Conservation (phyloP, 768 basidiomycete genomes). For the Rhizopogon rudus region DNA sequence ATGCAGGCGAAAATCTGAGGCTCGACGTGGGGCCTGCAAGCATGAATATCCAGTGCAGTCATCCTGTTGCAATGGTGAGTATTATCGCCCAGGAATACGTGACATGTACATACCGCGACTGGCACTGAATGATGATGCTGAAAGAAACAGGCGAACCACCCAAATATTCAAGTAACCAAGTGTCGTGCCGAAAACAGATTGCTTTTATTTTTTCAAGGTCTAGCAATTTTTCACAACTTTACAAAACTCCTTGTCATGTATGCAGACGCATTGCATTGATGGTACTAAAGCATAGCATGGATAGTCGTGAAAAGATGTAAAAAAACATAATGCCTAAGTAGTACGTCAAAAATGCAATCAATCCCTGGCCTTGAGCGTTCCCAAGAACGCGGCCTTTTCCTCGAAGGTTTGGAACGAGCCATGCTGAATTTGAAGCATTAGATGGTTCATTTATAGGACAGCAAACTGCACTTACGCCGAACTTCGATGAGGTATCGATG, state of each 20-base stretch:
- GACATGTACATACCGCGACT: constrained; percentile 39
- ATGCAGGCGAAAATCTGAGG: constrained; percentile 42
- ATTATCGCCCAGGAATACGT: constrained; percentile 2
- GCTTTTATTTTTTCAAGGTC: not conserved
- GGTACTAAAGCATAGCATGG: constrained; percentile 35
- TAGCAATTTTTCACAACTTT: not conserved
- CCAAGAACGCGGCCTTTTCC: constrained; percentile 94
- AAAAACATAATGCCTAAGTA: constrained; percentile 33
- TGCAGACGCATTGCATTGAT: constrained; percentile 22
- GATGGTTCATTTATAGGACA: not conserved
- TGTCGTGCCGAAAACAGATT: not conserved
- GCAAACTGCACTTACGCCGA: constrained; percentile 63
- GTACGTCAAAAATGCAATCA: constrained; percentile 42
- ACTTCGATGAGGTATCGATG: constrained; percentile 98
- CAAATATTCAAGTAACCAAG: not conserved
- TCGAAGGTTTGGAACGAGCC: constrained; percentile 95
- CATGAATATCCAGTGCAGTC: constrained; percentile 71
- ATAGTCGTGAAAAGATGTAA: constrained; percentile 28
- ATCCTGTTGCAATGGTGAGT: constrained; percentile 41
- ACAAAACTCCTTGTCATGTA: not conserved
- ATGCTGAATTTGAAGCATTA: constrained; percentile 46
- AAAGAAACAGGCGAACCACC: not conserved
- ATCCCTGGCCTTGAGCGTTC: constrained; percentile 82
- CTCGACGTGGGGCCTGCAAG: constrained; percentile 78
- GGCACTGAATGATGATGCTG: constrained; percentile 21